Conservation (phyloP, 2,329 filamentous ascomycete species). For the Fusarium setosum region DNA sequence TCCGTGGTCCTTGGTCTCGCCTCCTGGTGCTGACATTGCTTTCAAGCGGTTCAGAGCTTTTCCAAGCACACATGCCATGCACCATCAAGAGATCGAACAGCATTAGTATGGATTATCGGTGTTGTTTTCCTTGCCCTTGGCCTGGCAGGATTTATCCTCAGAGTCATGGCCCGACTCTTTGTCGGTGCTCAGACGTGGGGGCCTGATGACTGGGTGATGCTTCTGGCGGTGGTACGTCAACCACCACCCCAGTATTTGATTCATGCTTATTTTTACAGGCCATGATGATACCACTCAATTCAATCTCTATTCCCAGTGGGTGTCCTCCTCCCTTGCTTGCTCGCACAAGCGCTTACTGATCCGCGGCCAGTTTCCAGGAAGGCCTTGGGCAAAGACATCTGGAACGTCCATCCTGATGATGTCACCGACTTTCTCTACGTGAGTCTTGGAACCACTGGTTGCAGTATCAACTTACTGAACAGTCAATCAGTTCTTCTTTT, state of each 20-base stretch:
- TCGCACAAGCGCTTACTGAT: not conserved
- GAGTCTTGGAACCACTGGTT: rapidly evolving
- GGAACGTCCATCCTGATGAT: constrained; percentile 10
- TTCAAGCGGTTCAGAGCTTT: constrained; percentile 10
- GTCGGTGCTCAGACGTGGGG: constrained; percentile 16
- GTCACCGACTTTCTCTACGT: constrained; percentile 21
- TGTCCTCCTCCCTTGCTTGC: rapidly evolving
- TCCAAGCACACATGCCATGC: constrained; percentile 18
- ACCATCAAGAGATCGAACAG: constrained; percentile 15
- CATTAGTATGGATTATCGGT: constrained; percentile 6
- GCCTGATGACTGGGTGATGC: constrained; percentile 21
- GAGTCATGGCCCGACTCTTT: constrained; percentile 19
- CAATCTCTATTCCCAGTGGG: constrained; percentile 5
- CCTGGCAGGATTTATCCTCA: constrained; percentile 7
- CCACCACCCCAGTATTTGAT: rapidly evolving
- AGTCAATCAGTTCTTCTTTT: constrained; percentile 9
- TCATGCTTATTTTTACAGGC: not conserved
- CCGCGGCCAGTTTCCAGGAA: not conserved
- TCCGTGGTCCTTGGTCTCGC: rapidly evolving
- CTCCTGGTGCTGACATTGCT: not conserved
- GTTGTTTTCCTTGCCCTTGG: constrained; percentile 7
- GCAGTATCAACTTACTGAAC: not conserved
- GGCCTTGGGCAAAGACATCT: constrained; percentile 11
- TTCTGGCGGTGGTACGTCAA: constrained; percentile 12
- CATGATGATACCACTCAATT: constrained; percentile 19